Evolutionary conservation across 2,329 filamentous ascomycete species (phyloP), one percentile per base, ranked within the genome.

Genomic region (Colletotrichum musae): DNA sequence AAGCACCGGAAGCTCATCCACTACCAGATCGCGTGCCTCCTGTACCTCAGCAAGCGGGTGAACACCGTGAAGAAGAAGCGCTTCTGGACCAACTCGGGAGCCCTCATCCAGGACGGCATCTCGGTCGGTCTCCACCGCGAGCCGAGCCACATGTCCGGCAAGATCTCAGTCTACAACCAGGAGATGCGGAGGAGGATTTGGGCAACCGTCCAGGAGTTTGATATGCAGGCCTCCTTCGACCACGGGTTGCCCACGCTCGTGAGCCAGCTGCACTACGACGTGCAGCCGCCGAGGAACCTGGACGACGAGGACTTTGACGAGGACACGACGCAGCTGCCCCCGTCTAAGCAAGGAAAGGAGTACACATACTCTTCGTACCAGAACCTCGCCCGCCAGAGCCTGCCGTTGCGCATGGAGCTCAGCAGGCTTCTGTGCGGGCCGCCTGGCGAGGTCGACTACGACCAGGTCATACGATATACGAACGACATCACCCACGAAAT

Each of bases 61-160:
- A 91, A 91, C 77, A 87, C 86, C 2, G 85, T 90, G 72, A 89
- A 90, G 81, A 90, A 90, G 83, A 90, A 90, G 82, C 83, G 87
- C 13, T 90, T 88, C 77, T 90, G 88, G 88, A 88, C 86, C 16
- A 82, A 84, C 47, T 82, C 88, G 1, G 87, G 88, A 0, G 81
- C 84, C 5, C 80, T 90, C 64, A 84, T 89, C 15, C 87, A 88
- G 56, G 86, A 90, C 59, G 87, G 86, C 63, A 86, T 90, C 66
- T 85, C 85, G 2, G 85, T 90, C 36, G 88, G 88, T 16, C 80
- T 91, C 54, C 88, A 91, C 73, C 85, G 86, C 18, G 88, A 90
- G 74, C 87, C 88, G 3, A 85, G 86, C 73, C 83, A 85, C 67
- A 86, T 89, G 80, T 81, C 80, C 18, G 83, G 84, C 63, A 86